A percentile compares a stretch with the other conserved stretches of the same genome.
phyloP scores from a whole-genome alignment of 2,329 filamentous ascomycete species.

The Penicillium sumatraense region DNA sequence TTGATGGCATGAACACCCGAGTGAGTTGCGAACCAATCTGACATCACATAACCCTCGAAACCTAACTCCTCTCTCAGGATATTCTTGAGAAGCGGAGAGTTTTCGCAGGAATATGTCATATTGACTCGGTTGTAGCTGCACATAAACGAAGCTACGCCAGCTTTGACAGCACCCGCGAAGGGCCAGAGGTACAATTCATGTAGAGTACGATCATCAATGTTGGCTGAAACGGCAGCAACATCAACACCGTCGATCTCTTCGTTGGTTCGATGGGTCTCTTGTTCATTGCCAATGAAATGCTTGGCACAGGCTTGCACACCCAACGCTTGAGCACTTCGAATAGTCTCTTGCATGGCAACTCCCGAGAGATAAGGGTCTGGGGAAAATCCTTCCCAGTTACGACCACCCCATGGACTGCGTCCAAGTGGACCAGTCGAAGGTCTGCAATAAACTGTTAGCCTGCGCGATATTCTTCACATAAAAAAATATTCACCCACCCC shows the following conservation, averaged over 20 bases:
- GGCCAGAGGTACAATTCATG: conserved; percentile 78
- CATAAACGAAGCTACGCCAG: conserved; percentile 60
- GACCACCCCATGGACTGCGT: conserved; percentile 18
- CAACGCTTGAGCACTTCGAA: conserved; percentile 61
- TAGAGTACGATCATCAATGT: conserved; percentile 72
- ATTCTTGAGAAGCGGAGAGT: conserved; percentile 40
- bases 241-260: conserved; percentile 5
- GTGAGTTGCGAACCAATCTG: conserved; percentile 51
- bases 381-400: conserved; percentile 46
- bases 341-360: conserved; percentile 44
- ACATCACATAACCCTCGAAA: conserved; percentile 53
- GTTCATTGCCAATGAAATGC: conserved; percentile 66
- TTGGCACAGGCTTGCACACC: conserved; percentile 27
- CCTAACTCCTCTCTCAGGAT: conserved; percentile 56
- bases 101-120: conserved; percentile 47
- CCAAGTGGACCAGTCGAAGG: conserved; percentile 45
- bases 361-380: conserved; percentile 50
- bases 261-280: conserved; percentile 50
- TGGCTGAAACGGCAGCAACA: conserved; percentile 33
- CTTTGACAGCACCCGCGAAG: conserved; percentile 71
- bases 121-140: conserved; percentile 52
- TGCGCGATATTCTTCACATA: no score
- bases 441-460: no score
- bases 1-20: conserved; percentile 50
- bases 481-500: no score